Evolutionary conservation across 2,329 filamentous ascomycete genomes (phyloP).

Genomic region (Paraphaeosphaeria minitans): DNA sequence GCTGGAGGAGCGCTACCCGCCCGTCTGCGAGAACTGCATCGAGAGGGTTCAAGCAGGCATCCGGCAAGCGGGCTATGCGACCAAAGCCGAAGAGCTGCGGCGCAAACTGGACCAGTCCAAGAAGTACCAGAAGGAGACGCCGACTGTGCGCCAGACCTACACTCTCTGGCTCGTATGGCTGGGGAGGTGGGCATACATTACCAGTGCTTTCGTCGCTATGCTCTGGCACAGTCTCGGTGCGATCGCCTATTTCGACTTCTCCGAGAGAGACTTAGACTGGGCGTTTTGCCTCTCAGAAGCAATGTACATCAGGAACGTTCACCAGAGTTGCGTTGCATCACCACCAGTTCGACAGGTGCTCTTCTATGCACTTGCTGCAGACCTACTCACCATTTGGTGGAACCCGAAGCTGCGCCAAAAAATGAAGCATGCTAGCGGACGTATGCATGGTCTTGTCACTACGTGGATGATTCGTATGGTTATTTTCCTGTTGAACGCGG

Average conservation of each 20-base stretch:
- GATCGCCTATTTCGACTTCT: slow-evolving; percentile 21
- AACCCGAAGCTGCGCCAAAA: slow-evolving; percentile 70
- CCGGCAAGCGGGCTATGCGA: slow-evolving; percentile 74
- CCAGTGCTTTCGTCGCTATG: slow-evolving; percentile 39
- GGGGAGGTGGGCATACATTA: slow-evolving; percentile 51
- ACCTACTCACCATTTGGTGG: slow-evolving; percentile 66
- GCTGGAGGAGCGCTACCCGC: slow-evolving; percentile 83
- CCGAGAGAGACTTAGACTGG: slow-evolving; percentile 17
- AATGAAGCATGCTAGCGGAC: slow-evolving; percentile 60
- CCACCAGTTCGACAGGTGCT: slow-evolving; percentile 23
- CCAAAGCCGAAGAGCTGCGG: slow-evolving; percentile 79
- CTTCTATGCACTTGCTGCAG: slow-evolving; percentile 52
- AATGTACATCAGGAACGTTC: slow-evolving; percentile 22
- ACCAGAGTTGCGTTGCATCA: slow-evolving; percentile 36
- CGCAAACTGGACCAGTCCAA: slow-evolving; percentile 70
- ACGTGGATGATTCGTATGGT: slow-evolving; percentile 71
- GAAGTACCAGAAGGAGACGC: slow-evolving; percentile 26
- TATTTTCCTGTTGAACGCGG: slow-evolving; percentile 60
- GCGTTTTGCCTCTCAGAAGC: slow-evolving; percentile 30
- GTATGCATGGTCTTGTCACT: slow-evolving; percentile 62
- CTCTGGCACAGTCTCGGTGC: slow-evolving; percentile 43
- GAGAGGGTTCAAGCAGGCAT: slow-evolving; percentile 74
- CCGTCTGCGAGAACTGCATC: slow-evolving; percentile 82
- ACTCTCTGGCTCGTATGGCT: slow-evolving; percentile 52
- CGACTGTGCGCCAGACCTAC: slow-evolving; percentile 49